Conservation (phyloP, 352 stramenopile species). For the Phytophthora meadii region DNA sequence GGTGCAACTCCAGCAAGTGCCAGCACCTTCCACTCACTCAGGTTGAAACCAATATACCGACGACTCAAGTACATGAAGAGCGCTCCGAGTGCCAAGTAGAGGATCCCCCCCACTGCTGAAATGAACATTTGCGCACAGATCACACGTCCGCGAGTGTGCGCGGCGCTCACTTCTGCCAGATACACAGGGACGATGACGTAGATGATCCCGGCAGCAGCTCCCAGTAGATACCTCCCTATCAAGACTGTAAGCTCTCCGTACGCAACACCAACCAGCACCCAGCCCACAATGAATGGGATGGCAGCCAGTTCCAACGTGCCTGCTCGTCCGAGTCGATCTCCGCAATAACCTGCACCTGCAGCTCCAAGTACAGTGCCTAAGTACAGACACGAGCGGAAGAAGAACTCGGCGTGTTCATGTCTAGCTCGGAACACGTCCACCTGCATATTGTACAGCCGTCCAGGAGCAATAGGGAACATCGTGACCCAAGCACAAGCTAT, state of each 20-base stretch:
- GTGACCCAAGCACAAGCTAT: constrained; percentile 61
- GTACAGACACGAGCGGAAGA: constrained; percentile 69
- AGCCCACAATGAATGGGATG: constrained; percentile 78
- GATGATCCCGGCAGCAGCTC: constrained; percentile 61
- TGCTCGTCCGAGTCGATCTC: constrained; percentile 68
- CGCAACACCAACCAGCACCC: constrained; percentile 68
- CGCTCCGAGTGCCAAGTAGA: constrained; percentile 63
- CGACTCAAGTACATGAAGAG: constrained; percentile 72
- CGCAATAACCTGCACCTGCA: constrained; percentile 59
- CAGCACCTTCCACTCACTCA: constrained; percentile 84
- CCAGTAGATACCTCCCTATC: constrained; percentile 70
- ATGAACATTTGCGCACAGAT: constrained; percentile 52
- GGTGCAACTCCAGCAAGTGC: constrained; percentile 60
- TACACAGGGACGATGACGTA: constrained; percentile 73
- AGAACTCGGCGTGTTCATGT: constrained; percentile 76
- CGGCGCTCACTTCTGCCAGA: constrained; percentile 74
- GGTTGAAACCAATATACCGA: constrained; percentile 76
- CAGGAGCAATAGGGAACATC: constrained; percentile 77
- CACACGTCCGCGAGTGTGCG: constrained; percentile 62
- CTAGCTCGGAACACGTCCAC: constrained; percentile 82
- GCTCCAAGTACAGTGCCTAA: constrained; percentile 72
- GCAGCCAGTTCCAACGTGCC: constrained; percentile 77
- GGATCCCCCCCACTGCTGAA: constrained; percentile 44
- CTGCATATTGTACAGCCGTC: constrained; percentile 85
- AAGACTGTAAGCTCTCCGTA: constrained; percentile 76